Base-by-base conservation (phyloP, 2,329 filamentous ascomycete genomes). In the Phialophora expanda region DNA sequence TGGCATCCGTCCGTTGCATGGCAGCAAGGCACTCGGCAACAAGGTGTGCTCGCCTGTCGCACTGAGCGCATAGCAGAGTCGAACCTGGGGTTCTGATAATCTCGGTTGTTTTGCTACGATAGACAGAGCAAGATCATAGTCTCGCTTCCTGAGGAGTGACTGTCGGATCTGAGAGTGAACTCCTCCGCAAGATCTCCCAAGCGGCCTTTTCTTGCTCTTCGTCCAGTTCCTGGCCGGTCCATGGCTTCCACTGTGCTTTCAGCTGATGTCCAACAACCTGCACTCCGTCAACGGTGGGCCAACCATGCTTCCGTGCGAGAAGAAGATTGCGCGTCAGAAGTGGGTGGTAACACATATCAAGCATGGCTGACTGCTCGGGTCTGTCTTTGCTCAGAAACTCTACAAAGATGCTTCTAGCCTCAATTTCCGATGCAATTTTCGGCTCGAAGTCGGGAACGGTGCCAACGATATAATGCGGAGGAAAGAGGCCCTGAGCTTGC, bases 401-500 rank as follows among this genome's bases (percentile, higher is more conserved):
- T 17, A 28, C 24, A 55, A 55, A 56, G 41, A 66, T 51, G 46
- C 12, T 14, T 17, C 55, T 46, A 12, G 64, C 64, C 26, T 56
- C 11, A n/a, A 59, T 44, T 53, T 66, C 64, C 28, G 24, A 53
- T 20, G 50, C 9, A 20, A 53, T 64, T 24, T 17, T 44, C 4
- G 60, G 44, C 41, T 51, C 59, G 22, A 63, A 59, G 30, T 66
- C 64, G 5, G 64, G 64, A 12, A 63, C 55, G 4, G 64, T 66
- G 55, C 59, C 55, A 30, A 66, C 60, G 24, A 66, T 60, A 22
- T 54, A 63, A 28, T 60, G 24, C 17, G 54, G 53, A 41, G 34
- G 22, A 8, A 22, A 11, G 12, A 66, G 41, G 4, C 4, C n/a
- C 14, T 80, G 73, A 0, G 89, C 90, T 73, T 92, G 82, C n/a